Base-by-base conservation (phyloP, 2,329 filamentous ascomycete species). In the Thielaviopsis cerberus region DNA sequence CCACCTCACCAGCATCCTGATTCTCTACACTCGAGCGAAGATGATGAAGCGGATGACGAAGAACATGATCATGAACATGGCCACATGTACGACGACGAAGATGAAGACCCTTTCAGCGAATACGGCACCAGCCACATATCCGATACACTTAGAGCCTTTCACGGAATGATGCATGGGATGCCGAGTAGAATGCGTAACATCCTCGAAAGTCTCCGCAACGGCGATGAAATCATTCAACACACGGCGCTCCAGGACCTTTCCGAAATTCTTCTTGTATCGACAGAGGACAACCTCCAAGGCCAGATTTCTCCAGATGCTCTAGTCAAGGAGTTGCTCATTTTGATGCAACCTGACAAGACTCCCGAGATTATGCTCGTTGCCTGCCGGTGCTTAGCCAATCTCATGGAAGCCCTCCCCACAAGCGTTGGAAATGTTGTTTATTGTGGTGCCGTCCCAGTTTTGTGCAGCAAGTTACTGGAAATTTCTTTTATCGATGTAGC, bases 401-500 rank as follows among this genome's bases (percentile, higher is more conserved):
- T 98, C 58, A 98, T 98, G 92, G 92, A 98, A 69, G 94, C 91
- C 25, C 74, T 98, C 27, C 90, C 92, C 22, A 84, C 88, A 34
- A 91, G 91, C 59, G 92, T 92, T 54, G 87, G 89, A 13, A 96
- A 94, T 67, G 89, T 98, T 15, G 92, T 97, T 3, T 97, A 97
- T 67, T 91, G 90, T n/a, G 88, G 89, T 54, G 92, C 92, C 34
- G 92, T 98, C 4, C 90, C 92, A 1, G 83, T 98, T 13, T 74
- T 98, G 25, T 97, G 92, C 71, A 87, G 91, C 67, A 98, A 97
- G 71, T 76, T 98, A 27, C 76, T 97, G 61, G 90, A 97, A 70
- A 97, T 97, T 52, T 85, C 91, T 62, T 98, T 91, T 69, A 98
- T 98, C 68, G 92, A 98, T 69, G 76, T 98, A 57, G 94, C 94